Percentiles rank a stretch among this genome's conserved stretches.
phyloP scores from a whole-genome alignment of 805 yeast species.

The Zygoascus tannicola region DNA sequence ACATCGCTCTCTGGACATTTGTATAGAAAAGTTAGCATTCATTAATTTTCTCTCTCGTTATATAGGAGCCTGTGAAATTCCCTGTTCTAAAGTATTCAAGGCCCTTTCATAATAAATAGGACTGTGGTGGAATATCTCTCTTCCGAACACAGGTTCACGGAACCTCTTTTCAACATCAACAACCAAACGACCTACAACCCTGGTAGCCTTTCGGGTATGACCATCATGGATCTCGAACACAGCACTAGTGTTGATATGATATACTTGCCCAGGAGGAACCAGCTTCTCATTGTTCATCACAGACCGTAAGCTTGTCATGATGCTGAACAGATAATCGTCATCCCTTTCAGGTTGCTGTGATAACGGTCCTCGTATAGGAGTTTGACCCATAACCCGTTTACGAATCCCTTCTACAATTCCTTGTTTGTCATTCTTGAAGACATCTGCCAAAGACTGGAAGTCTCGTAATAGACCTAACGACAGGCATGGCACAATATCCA shows the following conservation, averaged over 20 bases:
- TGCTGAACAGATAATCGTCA: constrained; percentile 22
- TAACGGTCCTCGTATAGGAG: constrained; percentile 19
- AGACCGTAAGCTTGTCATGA: constrained; percentile 22
- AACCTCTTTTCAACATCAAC: constrained; percentile 26
- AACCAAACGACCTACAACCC: constrained; percentile 23
- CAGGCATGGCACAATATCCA: constrained; percentile 27
- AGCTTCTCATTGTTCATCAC: constrained; percentile 27
- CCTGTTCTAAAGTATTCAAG: constrained; percentile 22
- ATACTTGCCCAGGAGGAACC: constrained; percentile 29
- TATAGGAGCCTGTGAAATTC: constrained; percentile 18
- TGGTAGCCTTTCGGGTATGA: constrained; percentile 19
- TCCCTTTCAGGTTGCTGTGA: constrained; percentile 15
- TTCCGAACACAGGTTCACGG: constrained; percentile 27
- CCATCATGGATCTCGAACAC: constrained; percentile 23
- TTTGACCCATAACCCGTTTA: constrained; percentile 20
- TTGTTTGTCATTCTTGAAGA: constrained; percentile 19
- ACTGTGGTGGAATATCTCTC: constrained; percentile 27
- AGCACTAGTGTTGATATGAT: constrained; percentile 24
- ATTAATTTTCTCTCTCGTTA: no score
- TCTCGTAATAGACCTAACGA: constrained; percentile 27
- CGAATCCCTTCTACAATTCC: constrained; percentile 22
- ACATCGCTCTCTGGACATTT: neutral
- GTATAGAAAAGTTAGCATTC: constrained; percentile 1
- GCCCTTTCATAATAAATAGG: constrained; percentile 29
- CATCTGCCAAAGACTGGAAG: constrained; percentile 23